Base-by-base conservation (phyloP, 306 rosid species). In the Hippophae gyantsensis region DNA sequence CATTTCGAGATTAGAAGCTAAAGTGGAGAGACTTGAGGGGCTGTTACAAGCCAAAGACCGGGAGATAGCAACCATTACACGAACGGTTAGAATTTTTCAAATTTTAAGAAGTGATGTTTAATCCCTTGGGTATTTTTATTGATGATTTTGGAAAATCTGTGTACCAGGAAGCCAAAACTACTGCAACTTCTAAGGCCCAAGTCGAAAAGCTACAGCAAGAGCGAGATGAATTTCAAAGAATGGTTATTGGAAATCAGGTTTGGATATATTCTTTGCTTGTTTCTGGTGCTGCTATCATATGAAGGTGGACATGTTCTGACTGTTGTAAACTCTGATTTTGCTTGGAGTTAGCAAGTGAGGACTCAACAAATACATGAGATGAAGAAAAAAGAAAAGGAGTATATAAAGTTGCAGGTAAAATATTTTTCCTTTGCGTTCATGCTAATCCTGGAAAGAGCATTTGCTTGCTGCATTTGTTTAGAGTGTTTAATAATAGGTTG, bases 241-340 rank as follows among this genome's bases (percentile, higher is more conserved):
- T 93, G 99, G 99, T 93, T 51, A 84, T 93, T 42, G 99, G 99
- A 47, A 93, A 93, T 80, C 99, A 93, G 97, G 99, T 92, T 66
- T 66, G 82, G 44, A 66, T n/a, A 59, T 65, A 43, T 69, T 63
- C 47, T 63, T 78, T 50, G 49, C 42, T 66, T 32, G 38, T 32
- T 49, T 26, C 4, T 53, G 49, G 27, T 44, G 48, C 43, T 57
- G 43, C 48, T 44, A 47, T 14, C 47, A 25, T 61, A 62, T 65
- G 18, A 43, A 69, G 70, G 25, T 48, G 69, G 74, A 72, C 42
- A 51, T 62, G 43, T 40, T 54, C 82, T 90, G 79, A 81, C 63
- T 60, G 38, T 55, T 43, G 9, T 61, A 9, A 58, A 43, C 43
- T 26, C 38, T 58, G 57, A 52, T 62, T 69, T 49, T 77, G 48